Conservation (phyloP, 176 grass and related monocot species). For the Chloris gayana region DNA sequence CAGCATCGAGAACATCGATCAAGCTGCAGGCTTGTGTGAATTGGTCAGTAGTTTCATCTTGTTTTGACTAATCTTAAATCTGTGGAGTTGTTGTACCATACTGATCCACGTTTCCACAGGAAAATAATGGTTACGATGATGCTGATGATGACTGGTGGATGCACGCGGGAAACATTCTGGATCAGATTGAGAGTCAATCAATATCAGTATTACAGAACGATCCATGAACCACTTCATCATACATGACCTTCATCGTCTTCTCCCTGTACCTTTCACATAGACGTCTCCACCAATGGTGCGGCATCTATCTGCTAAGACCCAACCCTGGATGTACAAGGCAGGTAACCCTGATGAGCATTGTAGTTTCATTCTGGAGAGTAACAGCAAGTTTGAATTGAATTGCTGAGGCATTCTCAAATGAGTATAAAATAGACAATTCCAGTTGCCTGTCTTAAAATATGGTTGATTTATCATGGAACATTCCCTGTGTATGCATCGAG, state of each 20-base stretch:
- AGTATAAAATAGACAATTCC: not conserved
- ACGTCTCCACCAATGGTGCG: not conserved
- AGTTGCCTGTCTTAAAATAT: not conserved
- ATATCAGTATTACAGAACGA: conserved; percentile 27
- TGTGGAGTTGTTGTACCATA: not conserved
- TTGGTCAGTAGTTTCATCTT: conserved; percentile 50
- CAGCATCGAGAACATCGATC: conserved; percentile 55
- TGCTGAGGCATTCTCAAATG: not conserved
- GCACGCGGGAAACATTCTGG: conserved; percentile 56
- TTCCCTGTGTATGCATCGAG: not conserved
- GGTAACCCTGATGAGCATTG: not conserved
- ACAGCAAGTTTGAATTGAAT: not conserved
- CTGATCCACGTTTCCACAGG: conserved; percentile 41
- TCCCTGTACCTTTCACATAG: not conserved
- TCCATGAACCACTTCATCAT: not conserved
- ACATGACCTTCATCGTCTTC: not conserved
- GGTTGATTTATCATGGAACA: not conserved
- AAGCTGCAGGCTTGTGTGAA: conserved; percentile 13
- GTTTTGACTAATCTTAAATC: not conserved
- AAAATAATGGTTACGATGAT: conserved; percentile 36
- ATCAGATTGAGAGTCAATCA: conserved; percentile 58
- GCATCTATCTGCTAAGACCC: not conserved
- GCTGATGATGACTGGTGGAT: conserved; percentile 66
- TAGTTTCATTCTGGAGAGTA: not conserved
- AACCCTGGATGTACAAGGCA: not conserved